A percentile compares a stretch with the other conserved stretches of the same genome.
These are phyloP conservation scores for Lactifluus rugatus DNA, from an alignment of 768 basidiomycete species.

Conservation along the genomic window DNA sequence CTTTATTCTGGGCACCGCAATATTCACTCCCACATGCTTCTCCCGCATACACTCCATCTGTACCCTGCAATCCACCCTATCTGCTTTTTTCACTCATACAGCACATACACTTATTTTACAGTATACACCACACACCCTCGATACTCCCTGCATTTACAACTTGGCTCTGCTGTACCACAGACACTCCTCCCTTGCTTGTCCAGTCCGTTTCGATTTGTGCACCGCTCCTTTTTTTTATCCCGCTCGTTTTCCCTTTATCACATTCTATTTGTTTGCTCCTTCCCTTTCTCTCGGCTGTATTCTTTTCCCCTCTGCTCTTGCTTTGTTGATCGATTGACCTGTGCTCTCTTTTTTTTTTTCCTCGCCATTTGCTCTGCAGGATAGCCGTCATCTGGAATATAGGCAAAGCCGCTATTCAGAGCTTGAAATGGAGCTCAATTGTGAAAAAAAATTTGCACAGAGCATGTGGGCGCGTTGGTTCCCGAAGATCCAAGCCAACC, in stretches of 20 bases:
- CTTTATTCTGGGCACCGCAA: conserved; percentile 9
- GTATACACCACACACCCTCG: conserved; percentile 8
- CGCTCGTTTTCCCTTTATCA: conserved; percentile 5
- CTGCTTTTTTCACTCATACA: background rate
- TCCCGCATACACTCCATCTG: conserved; percentile 3
- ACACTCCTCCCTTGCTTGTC: background rate
- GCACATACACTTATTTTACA: conserved; percentile 8
- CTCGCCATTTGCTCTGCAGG: background rate
- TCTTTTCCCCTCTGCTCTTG: background rate
- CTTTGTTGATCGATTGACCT: conserved; percentile 7
- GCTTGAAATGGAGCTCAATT: background rate
- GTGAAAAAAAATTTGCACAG: background rate
- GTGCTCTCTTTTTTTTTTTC: background rate
- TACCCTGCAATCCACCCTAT: conserved; percentile 3
- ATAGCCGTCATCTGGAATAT: conserved; percentile 7
- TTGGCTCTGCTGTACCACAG: conserved; percentile 9
- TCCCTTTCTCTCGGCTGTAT: background rate
- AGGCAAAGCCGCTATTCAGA: conserved; percentile 5
- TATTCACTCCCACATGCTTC: background rate
- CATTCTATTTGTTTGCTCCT: background rate
- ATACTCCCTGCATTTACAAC: conserved; percentile 5
- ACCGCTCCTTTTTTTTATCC: conserved; percentile 1
- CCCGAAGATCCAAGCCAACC: background rate
- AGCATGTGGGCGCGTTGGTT: background rate
- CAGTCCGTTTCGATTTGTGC: conserved; percentile 11